Evolutionary conservation across 176 grass and related monocot species (phyloP).

Genomic region (Chloris gayana): DNA sequence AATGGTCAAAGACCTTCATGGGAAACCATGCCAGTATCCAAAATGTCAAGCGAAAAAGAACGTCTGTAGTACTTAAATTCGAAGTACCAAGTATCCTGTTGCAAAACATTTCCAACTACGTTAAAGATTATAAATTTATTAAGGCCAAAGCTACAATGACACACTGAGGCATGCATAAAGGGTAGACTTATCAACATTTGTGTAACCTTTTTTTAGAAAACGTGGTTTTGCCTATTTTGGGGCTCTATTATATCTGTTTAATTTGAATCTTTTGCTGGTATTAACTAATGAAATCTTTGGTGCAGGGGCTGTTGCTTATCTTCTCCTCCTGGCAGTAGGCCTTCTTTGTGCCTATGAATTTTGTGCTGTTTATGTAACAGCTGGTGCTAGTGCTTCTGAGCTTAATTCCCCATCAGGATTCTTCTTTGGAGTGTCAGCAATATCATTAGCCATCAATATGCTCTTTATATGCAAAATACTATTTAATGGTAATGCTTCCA

Average conservation of each 20-base stretch:
- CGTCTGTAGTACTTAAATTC: not conserved
- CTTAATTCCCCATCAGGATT: slow-evolving; percentile 93
- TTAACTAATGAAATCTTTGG: slow-evolving; percentile 45
- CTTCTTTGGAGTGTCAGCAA: slow-evolving; percentile 95
- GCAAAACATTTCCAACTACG: slow-evolving; percentile 8
- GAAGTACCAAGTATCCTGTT: not conserved
- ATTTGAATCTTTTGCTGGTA: slow-evolving; percentile 29
- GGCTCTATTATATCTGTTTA: slow-evolving; percentile 27
- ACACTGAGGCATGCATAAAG: not conserved
- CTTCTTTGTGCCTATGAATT: slow-evolving; percentile 94
- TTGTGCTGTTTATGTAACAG: slow-evolving; percentile 97
- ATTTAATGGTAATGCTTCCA: slow-evolving; percentile 77
- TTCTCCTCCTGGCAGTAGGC: slow-evolving; percentile 86
- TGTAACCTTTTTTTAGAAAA: not conserved
- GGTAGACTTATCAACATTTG: slow-evolving; percentile 1
- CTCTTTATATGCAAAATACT: slow-evolving; percentile 98
- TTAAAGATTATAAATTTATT: slow-evolving; percentile 20
- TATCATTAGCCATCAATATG: slow-evolving; percentile 98
- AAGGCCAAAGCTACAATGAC: slow-evolving; percentile 2
- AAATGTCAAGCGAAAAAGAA: not conserved
- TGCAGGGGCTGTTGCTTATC: slow-evolving; percentile 96
- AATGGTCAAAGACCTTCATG: not conserved
- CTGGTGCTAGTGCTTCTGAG: slow-evolving; percentile 82
- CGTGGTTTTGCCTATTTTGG: not conserved
- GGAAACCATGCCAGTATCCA: not conserved